Conservation (phyloP, 257 asterid genomes). For the Thymus quinquecostatus region DNA sequence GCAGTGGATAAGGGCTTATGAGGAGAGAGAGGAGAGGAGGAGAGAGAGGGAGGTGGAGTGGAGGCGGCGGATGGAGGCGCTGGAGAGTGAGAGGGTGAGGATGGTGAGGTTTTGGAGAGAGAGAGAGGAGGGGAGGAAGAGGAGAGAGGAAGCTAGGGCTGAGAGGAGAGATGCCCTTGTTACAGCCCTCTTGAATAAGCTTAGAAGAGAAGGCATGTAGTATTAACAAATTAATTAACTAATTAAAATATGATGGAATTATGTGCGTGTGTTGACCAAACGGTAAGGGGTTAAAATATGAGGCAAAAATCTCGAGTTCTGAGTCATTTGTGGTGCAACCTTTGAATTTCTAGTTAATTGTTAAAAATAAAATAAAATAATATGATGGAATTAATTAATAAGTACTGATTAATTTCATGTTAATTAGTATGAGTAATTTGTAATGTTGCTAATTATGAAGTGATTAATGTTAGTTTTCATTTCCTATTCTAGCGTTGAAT, state of each 20-base stretch:
- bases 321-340: no score
- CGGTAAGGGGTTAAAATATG: no score
- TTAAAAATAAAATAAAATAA: no score
- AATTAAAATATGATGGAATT: no score
- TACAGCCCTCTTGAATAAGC: slow-evolving; percentile 63
- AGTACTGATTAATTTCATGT: no score
- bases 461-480: background rate
- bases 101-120: slow-evolving; percentile 74
- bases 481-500: background rate
- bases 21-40: slow-evolving; percentile 72
- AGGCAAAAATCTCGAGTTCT: no score
- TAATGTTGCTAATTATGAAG: background rate
- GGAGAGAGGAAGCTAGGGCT: slow-evolving; percentile 80
- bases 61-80: slow-evolving; percentile 76
- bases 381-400: no score
- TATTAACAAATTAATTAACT: no score
- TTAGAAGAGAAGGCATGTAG: slow-evolving; percentile 45
- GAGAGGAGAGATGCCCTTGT: slow-evolving; percentile 80
- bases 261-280: no score
- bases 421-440: no score
- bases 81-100: slow-evolving; percentile 82
- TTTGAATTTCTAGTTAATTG: no score
- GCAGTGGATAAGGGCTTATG: slow-evolving; percentile 63
- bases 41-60: slow-evolving; percentile 71
- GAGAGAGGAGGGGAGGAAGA: slow-evolving; percentile 69